phyloP scores from a whole-genome alignment of 805 yeast genomes.

The Candida pseudofarinosa region DNA sequence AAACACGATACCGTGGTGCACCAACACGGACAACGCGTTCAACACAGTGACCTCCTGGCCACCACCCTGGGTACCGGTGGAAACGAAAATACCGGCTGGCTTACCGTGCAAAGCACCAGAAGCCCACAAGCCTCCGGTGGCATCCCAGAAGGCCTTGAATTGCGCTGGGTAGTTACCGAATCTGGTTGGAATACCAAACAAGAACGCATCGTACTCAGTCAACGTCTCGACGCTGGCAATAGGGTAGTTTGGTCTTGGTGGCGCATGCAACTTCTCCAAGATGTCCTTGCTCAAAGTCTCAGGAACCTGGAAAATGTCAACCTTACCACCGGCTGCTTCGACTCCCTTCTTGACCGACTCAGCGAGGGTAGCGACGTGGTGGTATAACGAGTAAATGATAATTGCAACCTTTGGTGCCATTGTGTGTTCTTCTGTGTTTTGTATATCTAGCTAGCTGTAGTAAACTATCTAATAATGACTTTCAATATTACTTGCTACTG shows the following conservation, averaged over 20 bases:
- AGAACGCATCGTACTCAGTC: conserved; percentile 66
- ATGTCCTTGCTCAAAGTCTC: conserved; percentile 68
- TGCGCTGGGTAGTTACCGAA: conserved; percentile 81
- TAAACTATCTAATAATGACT: no score
- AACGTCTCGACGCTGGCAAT: conserved; percentile 58
- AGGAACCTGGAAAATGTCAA: conserved; percentile 67
- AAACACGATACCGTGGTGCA: conserved; percentile 77
- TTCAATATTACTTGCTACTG: no score
- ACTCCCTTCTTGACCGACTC: conserved; percentile 65
- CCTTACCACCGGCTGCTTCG: conserved; percentile 62
- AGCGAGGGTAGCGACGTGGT: conserved; percentile 70
- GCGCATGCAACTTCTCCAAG: conserved; percentile 55
- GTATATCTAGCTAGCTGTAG: no score
- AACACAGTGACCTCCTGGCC: conserved; percentile 75
- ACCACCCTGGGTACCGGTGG: conserved; percentile 76
- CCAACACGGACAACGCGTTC: conserved; percentile 58
- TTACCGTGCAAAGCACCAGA: conserved; percentile 68
- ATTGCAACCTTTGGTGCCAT: conserved; percentile 39
- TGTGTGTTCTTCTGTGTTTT: no score
- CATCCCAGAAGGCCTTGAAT: conserved; percentile 70
- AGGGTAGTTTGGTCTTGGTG: conserved; percentile 49
- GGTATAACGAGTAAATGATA: conserved; percentile 67
- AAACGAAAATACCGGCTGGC: conserved; percentile 66
- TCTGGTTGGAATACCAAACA: conserved; percentile 86
- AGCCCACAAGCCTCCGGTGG: conserved; percentile 80